Conservation (phyloP, 768 basidiomycete species). For the Serpula lacrymans region DNA sequence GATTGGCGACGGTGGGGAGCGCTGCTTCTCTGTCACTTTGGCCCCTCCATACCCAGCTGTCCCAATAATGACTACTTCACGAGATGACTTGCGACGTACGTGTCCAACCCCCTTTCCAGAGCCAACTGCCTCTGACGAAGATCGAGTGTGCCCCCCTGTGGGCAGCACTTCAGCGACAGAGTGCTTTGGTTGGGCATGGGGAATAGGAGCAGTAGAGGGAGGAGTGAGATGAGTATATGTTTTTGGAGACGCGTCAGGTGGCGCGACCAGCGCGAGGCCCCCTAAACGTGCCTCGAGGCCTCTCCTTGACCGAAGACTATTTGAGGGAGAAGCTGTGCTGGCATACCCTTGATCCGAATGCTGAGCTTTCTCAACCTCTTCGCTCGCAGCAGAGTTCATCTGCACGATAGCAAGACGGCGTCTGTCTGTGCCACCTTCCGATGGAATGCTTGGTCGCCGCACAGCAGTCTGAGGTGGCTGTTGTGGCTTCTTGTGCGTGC, state of each 20-base stretch:
- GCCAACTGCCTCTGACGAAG: conserved; percentile 44
- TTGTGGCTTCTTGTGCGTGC: conserved; percentile 19
- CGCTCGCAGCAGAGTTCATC: conserved; percentile 41
- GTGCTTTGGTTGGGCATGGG: conserved; percentile 17
- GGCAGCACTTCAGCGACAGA: conserved; percentile 6
- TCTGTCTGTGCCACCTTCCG: conserved; percentile 61
- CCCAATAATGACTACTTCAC: conserved; percentile 53
- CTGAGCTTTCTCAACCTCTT: conserved; percentile 20
- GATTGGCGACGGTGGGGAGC: conserved; percentile 24
- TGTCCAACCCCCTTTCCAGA: conserved; percentile 31
- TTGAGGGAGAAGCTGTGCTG: conserved; percentile 20
- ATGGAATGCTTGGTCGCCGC: conserved; percentile 49
- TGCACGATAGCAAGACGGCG: conserved; percentile 66
- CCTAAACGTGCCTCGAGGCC: conserved; percentile 33
- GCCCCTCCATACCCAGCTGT: conserved; percentile 30
- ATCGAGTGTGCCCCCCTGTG: conserved; percentile 36
- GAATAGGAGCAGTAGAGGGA: conserved; percentile 45
- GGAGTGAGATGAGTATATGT: conserved; percentile 53
- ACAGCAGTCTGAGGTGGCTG: conserved; percentile 24
- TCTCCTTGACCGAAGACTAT: conserved; percentile 35
- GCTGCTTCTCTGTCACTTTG: conserved; percentile 23
- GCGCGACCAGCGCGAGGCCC: conserved; percentile 67
- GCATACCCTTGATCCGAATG: no score
- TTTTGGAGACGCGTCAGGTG: conserved; percentile 60
- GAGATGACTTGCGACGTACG: conserved; percentile 41